phyloP scores from a whole-genome alignment of 1,139 yeast species.

The Scheffersomyces insectosa region DNA sequence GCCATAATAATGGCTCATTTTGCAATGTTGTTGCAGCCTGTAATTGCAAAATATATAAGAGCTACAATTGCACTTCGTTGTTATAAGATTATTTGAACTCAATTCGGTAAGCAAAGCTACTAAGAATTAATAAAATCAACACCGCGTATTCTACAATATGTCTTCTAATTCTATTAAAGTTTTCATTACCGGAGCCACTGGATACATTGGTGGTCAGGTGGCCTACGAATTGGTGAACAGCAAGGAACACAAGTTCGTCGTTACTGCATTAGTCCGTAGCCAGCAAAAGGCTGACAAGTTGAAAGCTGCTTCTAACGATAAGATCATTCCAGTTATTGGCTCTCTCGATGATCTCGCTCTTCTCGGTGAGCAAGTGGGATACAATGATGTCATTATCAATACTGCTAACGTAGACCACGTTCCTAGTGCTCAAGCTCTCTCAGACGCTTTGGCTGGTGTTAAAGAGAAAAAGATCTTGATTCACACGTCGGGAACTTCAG shows the following conservation, averaged over 20 bases:
- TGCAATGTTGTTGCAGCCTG: too few relatives aligned
- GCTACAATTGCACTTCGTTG: too few relatives aligned
- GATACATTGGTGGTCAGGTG: slow-evolving; percentile 31
- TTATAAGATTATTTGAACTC: too few relatives aligned
- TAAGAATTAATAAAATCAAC: too few relatives aligned
- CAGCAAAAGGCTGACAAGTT: slow-evolving; percentile 24
- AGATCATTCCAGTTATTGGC: slow-evolving; percentile 20
- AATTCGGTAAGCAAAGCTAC: too few relatives aligned
- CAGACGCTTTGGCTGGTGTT: slow-evolving; percentile 13
- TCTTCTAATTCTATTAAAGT: slow-evolving; percentile 9
- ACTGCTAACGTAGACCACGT: slow-evolving; percentile 40
- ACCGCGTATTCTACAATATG: too few relatives aligned
- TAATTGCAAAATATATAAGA: too few relatives aligned
- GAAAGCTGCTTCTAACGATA: slow-evolving; percentile 16
- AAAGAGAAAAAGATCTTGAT: slow-evolving; percentile 23
- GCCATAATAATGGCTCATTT: too few relatives aligned
- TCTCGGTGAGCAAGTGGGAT: slow-evolving; percentile 19
- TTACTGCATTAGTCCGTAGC: slow-evolving; percentile 28
- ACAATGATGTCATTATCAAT: slow-evolving; percentile 33
- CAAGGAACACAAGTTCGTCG: slow-evolving; percentile 13
- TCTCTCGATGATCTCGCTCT: slow-evolving; percentile 22
- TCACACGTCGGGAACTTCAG: slow-evolving; percentile 44
- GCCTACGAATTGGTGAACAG: slow-evolving; percentile 24
- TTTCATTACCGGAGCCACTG: slow-evolving; percentile 34
- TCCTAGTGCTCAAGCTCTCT: slow-evolving; percentile 27